Evolutionary conservation across 2,329 filamentous ascomycete species (phyloP), one percentile per base, ranked within the genome.

Genomic region (Periconia digitata): DNA sequence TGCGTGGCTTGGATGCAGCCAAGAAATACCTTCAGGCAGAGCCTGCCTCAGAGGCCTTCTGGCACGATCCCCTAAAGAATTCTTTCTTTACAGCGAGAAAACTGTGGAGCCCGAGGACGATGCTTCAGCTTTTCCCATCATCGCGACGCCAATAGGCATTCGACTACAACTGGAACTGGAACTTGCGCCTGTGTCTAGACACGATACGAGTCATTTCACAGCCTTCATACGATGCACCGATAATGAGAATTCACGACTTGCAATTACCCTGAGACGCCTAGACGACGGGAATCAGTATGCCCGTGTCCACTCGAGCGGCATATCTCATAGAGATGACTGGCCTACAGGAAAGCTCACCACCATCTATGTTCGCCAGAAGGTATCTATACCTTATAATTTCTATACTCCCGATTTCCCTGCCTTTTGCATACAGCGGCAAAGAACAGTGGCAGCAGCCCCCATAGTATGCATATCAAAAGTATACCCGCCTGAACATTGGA

Each of bases 251-350:
- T 59, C 62, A 29, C 53, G 62, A 10, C 41, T 64, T 10, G 62
- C 60, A 12, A 62, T 64, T 7, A 44, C 50, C 12, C 45, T 63
- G 3, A 63, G 57, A 15, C 57, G 57, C 21, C 43, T 64, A 2
- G 62, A 64, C 20, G 54, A 49, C 13, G n/a, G 10, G 8, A 46
- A 44, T 15, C 82, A 79, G 40, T 64, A 62, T 24, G 55, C 62
- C 1, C 54, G 62, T 8, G 58, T 62, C 17, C 48, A 62, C 78
- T 50, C 77, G 68, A 0, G 83, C 77, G 0, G 83, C 81, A 54
- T 63, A 80, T 1, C 69, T 77, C n/a, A 82, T 77, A 0, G 70
- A 83, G 1, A 63, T 73, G 2, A 63, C 35, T 64, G 60, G 60
- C 62, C 62, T 8, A 62, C 51, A 3, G 60, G 60, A 1, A 49